Percentiles rank a stretch among this genome's conserved stretches.
phyloP scores from a whole-genome alignment of 768 basidiomycete genomes.

The Pisolithus marmoratus region DNA sequence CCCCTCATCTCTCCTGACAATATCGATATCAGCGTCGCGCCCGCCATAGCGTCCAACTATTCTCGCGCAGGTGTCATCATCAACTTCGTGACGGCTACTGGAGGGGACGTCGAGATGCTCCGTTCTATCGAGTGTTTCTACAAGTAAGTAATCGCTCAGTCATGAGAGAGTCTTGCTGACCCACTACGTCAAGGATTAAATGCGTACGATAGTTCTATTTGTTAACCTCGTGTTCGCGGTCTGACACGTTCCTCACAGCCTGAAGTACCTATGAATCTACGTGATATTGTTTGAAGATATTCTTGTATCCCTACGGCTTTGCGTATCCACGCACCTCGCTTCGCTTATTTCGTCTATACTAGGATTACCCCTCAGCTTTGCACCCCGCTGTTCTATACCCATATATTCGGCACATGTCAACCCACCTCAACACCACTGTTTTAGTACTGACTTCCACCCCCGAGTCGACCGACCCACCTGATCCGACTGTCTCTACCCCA shows the following conservation, averaged over 20 bases:
- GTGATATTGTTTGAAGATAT: conserved; percentile 77
- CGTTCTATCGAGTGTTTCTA: conserved; percentile 98
- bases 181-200: conserved; percentile 67
- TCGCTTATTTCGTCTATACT: conserved; percentile 36
- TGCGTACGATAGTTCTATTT: conserved; percentile 53
- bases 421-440: conserved; percentile 46
- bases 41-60: conserved; percentile 80
- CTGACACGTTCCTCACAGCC: conserved; percentile 44
- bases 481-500: conserved; percentile 32
- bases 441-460: conserved; percentile 44
- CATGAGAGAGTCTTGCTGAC: background rate
- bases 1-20: conserved; percentile 5
- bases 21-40: conserved; percentile 55
- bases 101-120: conserved; percentile 97
- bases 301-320: conserved; percentile 75
- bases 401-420: conserved; percentile 46
- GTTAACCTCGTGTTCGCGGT: conserved; percentile 10
- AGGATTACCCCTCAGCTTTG: conserved; percentile 31
- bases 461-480: conserved; percentile 32
- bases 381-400: conserved; percentile 58
- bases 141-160: conserved; percentile 51
- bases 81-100: conserved; percentile 96
- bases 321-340: conserved; percentile 28
- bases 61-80: conserved; percentile 87
- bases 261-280: conserved; percentile 87